Conservation (phyloP, 768 basidiomycete species). For the Rhodocollybia butyracea region DNA sequence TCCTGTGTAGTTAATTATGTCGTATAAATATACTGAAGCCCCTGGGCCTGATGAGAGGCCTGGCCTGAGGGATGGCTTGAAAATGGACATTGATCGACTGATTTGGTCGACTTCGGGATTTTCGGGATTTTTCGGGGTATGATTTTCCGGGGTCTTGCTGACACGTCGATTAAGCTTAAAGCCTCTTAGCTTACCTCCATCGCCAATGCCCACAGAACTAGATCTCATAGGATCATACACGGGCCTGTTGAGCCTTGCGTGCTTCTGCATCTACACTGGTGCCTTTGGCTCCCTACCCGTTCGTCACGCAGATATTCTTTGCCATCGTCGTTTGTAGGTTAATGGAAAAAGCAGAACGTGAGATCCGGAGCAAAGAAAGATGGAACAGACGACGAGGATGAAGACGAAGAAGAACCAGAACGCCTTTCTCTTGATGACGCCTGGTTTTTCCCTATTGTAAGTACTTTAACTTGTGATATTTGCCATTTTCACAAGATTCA, state of each 20-base stretch:
- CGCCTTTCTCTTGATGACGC: slow-evolving; percentile 67
- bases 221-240: slow-evolving; percentile 64
- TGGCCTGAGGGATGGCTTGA: no score
- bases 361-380: slow-evolving; percentile 10
- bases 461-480: slow-evolving; percentile 32
- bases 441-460: slow-evolving; percentile 74
- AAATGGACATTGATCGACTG: no score
- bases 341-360: slow-evolving; percentile 14
- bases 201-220: slow-evolving; percentile 35
- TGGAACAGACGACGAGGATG: slow-evolving; percentile 35
- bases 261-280: slow-evolving; percentile 65
- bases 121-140: no score
- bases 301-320: slow-evolving; percentile 21
- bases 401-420: slow-evolving; percentile 59
- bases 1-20: no score
- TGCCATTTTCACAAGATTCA: background rate
- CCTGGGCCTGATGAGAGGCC: no score
- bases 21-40: no score
- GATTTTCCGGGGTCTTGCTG: background rate
- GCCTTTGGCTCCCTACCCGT: slow-evolving; percentile 69
- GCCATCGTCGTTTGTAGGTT: background rate
- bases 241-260: slow-evolving; percentile 65
- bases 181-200: background rate
- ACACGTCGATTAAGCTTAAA: background rate
- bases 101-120: no score